Evolutionary conservation across 441 rosid species (phyloP), one percentile per base, ranked within the genome.

Genomic region (Iberis amara): DNA sequence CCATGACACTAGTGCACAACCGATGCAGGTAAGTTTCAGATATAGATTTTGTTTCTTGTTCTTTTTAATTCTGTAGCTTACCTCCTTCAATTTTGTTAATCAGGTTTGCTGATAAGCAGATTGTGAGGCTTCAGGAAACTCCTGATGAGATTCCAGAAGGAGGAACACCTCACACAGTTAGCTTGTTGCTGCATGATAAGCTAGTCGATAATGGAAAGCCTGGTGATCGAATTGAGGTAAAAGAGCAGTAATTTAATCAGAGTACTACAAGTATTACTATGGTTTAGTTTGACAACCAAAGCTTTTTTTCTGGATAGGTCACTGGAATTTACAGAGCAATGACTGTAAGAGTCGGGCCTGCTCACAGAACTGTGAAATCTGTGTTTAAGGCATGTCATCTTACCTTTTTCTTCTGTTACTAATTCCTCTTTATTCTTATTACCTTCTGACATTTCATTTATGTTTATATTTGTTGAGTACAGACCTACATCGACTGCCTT

Each of bases 91-190:
- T 18, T 0, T 23, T 18, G 36, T 2, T n/a, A n/a, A 59, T 61
- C 81, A 88, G 98, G 74, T 92, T 92, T 68, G 89, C 89, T 1
- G 96, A 92, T 75, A 92, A 86, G 95, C 96, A 92, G 77, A 88
- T 92, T 58, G 94, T 92, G 69, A 80, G 91, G 78, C 98, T 92
- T 38, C 98, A 88, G 76, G 98, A 92, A 75, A 92, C 96, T 1
- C 96, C 94, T 39, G 96, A 92, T 69, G 94, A 92, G 67, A 92
- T 89, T 55, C 96, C 96, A 12, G 94, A 88, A 28, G 96, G 96
- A 61, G 96, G 96, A 68, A 92, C 98, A 43, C 98, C 96, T 18
- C 96, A 92, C 57, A 89, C 94, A 2, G 96, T 92, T 69, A 92
- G 96, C 78, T 77, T 92, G 74, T 76, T 92, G 76, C 73, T 92